Evolutionary conservation across 768 basidiomycete species (phyloP), one percentile per base, ranked within the genome.

Genomic region (Naganishia vishniacii): DNA sequence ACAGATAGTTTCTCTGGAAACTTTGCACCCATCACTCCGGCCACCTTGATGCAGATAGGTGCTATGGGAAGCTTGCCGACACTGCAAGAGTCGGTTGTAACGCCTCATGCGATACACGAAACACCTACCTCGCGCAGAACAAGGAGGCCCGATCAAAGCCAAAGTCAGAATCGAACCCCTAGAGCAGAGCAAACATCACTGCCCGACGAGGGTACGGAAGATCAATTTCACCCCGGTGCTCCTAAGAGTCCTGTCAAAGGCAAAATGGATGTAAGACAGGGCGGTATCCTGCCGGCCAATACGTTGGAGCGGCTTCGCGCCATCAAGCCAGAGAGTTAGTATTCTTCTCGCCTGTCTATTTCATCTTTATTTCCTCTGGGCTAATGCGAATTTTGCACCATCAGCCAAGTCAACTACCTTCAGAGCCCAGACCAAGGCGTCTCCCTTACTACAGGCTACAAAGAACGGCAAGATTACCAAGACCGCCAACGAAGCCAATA

Each of bases 31-130:
- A 89, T 91, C 46, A 95, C 93, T 0, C 93, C 93, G 0, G 88
- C 90, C 0, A 88, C 85, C 64, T 87, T 97, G 72, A 90, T 97
- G 89, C 93, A 93, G 68, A 81, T 98, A 7, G 85, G 86, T 3
- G 79, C 83, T 40, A 75, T 87, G 2, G 49, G 44, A 8, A 34
- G 53, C 11, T n/a, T 51, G 2, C 28, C 49, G 15, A 29, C 12
- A 8, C 11, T 40, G 2, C 37, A 56, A 20, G 53, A 56, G 40
- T 56, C 53, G 4, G 23, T 20, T 26, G 31, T 3, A 20, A 63
- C 41, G 28, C 62, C 40, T 13, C 34, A 37, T 32, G 49, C 48
- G 48, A 23, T 23, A 11, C 26, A 29, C 15, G 49, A 47, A 40
- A 16, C 34, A 2, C 20, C n/a, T 31, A 25, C 23, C 9, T 56